phyloP scores from a whole-genome alignment of 495 filamentous ascomycete species.

The Talaromyces wortmannii region DNA sequence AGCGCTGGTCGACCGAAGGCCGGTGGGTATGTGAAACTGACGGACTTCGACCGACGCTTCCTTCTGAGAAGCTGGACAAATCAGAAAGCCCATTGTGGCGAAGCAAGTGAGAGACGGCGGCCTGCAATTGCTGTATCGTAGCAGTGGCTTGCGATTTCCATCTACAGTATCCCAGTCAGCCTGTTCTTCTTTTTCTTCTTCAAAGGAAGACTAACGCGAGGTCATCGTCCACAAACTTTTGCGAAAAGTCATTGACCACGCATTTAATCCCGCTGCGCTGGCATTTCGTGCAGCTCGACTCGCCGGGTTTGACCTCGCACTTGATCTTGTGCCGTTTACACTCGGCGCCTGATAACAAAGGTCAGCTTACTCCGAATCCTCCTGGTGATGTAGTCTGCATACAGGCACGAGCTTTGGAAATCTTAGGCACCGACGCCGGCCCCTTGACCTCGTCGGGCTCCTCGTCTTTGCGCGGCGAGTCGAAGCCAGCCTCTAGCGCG shows the following conservation, averaged over 20 bases:
- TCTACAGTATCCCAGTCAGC: conserved; percentile 13
- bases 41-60: conserved; percentile 22
- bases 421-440: conserved; percentile 22
- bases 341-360: conserved; percentile 29
- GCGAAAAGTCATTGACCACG: conserved; percentile 42
- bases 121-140: conserved; percentile 34
- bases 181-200: not conserved
- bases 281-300: conserved; percentile 38
- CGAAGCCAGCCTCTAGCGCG: conserved; percentile 31
- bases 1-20: conserved; percentile 21
- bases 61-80: conserved; percentile 31
- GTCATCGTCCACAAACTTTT: conserved; percentile 43
- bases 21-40: conserved; percentile 18
- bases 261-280: conserved; percentile 40
- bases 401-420: conserved; percentile 44
- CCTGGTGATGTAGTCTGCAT: conserved; percentile 11
- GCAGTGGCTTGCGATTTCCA: conserved; percentile 38
- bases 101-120: conserved; percentile 37
- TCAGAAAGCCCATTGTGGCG: conserved; percentile 31
- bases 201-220: conserved; percentile 23
- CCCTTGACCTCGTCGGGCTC: conserved; percentile 3
- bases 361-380: conserved; percentile 1
- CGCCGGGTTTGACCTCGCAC: conserved; percentile 36
- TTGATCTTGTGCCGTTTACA: conserved; percentile 44
- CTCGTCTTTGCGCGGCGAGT: conserved; percentile 20